phyloP scores from a whole-genome alignment of 2,329 filamentous ascomycete genomes.

The Grosmannia huntii region DNA sequence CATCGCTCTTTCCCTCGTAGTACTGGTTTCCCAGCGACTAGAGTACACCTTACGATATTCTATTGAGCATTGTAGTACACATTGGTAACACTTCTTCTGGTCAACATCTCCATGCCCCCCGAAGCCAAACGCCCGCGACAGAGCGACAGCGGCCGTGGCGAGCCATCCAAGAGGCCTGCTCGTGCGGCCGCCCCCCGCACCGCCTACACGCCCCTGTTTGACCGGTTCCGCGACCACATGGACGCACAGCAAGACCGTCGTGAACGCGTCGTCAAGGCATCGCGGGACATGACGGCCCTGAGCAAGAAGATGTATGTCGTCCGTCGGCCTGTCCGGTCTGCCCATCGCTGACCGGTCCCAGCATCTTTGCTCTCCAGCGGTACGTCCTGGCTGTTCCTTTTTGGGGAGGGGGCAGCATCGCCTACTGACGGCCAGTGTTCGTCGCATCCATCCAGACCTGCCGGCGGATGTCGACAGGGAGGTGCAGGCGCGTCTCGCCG shows the following conservation, averaged over 20 bases:
- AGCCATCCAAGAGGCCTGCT: conserved; percentile 18
- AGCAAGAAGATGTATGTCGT: conserved; percentile 84
- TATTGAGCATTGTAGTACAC: too few species aligned
- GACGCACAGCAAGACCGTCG: conserved; percentile 91
- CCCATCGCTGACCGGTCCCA: conserved; percentile 19
- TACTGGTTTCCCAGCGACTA: too few species aligned
- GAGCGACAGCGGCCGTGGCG: conserved; percentile 25
- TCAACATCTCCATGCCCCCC: conserved; percentile 2
- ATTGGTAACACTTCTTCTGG: too few species aligned
- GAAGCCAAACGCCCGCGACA: conserved; percentile 37
- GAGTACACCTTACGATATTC: too few species aligned
- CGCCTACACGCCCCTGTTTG: conserved; percentile 64
- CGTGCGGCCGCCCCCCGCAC: conserved; percentile 18
- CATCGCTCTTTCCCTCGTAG: neutral
- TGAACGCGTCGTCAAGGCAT: conserved; percentile 81
- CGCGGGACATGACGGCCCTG: conserved; percentile 79
- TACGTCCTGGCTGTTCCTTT: conserved; percentile 23
- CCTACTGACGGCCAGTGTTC: too few species aligned
- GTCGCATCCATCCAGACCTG: conserved; percentile 47
- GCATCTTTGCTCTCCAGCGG: conserved; percentile 78
- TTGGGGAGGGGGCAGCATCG: too few species aligned
- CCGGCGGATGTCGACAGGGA: conserved; percentile 59
- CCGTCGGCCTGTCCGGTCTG: neutral
- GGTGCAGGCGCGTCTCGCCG: conserved; percentile 53
- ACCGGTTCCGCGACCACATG: conserved; percentile 71